Evolutionary conservation across 2,329 filamentous ascomycete species (phyloP).

Genomic region (Rutstroemia sp.): DNA sequence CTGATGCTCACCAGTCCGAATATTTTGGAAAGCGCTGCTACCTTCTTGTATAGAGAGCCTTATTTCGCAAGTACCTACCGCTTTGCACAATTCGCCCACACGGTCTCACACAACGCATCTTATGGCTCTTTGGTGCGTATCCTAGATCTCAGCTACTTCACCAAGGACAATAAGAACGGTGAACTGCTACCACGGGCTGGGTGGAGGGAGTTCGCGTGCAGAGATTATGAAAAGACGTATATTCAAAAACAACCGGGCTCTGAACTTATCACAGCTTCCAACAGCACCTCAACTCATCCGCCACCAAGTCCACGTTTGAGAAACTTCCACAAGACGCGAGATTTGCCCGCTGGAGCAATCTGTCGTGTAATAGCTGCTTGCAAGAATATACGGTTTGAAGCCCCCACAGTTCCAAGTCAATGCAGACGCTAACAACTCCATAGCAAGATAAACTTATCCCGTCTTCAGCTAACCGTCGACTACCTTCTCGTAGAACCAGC

Average conservation of each 20-base stretch:
- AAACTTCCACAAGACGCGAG: conserved; percentile 11
- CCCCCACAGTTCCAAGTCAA: not conserved
- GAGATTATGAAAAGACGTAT: conserved; percentile 9
- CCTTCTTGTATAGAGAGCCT: conserved; percentile 15
- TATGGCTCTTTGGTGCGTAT: conserved; percentile 16
- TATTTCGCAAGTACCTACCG: conserved; percentile 21
- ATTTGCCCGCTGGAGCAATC: conserved; percentile 20
- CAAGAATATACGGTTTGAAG: conserved; percentile 10
- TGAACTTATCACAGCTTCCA: not conserved
- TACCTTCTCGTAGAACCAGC: conserved; percentile 7
- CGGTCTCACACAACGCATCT: conserved; percentile 11
- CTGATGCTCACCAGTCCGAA: conserved; percentile 15
- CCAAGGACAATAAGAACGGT: conserved; percentile 5
- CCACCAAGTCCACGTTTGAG: conserved; percentile 16
- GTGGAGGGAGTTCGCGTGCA: conserved; percentile 23
- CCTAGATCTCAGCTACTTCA: conserved; percentile 19
- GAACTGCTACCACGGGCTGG: conserved; percentile 10
- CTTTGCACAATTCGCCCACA: conserved; percentile 21
- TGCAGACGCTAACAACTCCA: conserved; percentile 2
- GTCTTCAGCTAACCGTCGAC: conserved; percentile 16
- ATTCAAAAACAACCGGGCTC: not conserved
- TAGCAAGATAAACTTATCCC: conserved; percentile 16
- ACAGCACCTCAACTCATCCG: conserved; percentile 10
- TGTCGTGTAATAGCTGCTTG: conserved; percentile 21
- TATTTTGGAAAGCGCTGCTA: conserved; percentile 14